These are phyloP conservation scores for Eudorina sp. DNA, from an alignment of 139 green algal species.

Conservation along the genomic window DNA sequence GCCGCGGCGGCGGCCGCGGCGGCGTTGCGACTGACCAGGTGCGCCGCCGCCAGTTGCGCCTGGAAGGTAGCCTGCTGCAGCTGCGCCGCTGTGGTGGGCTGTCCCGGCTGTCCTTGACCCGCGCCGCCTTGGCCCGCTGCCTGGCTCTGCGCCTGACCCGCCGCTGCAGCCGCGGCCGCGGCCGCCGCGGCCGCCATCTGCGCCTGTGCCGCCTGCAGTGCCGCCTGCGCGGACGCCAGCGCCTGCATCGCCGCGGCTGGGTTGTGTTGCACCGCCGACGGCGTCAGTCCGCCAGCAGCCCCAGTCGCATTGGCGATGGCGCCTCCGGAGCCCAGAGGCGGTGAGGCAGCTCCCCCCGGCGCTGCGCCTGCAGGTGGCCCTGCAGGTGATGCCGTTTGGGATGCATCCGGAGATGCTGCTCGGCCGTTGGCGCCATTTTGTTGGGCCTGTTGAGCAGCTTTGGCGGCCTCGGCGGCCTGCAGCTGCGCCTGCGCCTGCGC, in stretches of 20 bases:
- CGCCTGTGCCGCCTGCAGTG: slow-evolving; percentile 30
- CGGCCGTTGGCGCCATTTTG: not conserved
- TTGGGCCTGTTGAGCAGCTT: slow-evolving; percentile 24
- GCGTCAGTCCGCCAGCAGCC: not conserved
- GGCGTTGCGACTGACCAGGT: not conserved
- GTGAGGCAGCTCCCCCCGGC: not conserved
- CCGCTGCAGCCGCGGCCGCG: slow-evolving; percentile 8
- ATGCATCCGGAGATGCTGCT: not conserved
- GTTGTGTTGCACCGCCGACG: not conserved
- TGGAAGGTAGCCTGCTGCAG: slow-evolving; percentile 41
- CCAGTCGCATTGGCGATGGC: not conserved
- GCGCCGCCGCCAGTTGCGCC: slow-evolving; percentile 13
- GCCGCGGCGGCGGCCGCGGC: not conserved
- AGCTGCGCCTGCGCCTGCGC: slow-evolving; percentile 34
- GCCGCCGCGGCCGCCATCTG: slow-evolving; percentile 39
- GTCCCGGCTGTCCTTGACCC: slow-evolving; percentile 5
- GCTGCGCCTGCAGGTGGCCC: too few relatives aligned
- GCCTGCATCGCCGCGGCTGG: slow-evolving; percentile 37
- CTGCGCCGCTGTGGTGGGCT: slow-evolving; percentile 4
- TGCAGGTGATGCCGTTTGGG: not conserved
- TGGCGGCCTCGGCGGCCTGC: slow-evolving; percentile 33
- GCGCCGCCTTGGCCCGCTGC: not conserved
- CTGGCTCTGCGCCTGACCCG: slow-evolving; percentile 32
- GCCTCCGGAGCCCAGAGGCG: not conserved
- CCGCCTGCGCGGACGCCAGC: slow-evolving; percentile 24